Evolutionary conservation across 2,329 filamentous ascomycete genomes (phyloP), one percentile per base, ranked within the genome.

Genomic region (Ceratocystiopsis brevicomis): DNA sequence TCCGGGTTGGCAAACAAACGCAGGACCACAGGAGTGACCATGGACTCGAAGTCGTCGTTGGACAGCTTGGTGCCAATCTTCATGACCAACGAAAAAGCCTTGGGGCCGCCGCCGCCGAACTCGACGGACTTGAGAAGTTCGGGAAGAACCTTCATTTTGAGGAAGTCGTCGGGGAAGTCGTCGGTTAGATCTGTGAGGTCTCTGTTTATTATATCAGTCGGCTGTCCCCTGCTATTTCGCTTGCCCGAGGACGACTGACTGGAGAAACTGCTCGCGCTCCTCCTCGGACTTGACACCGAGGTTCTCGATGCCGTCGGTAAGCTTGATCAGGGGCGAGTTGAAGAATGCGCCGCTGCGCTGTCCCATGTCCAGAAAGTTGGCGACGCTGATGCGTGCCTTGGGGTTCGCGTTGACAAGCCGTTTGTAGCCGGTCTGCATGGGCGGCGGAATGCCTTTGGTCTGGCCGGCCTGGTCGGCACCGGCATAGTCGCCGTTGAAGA

Each of bases 91-190:
- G 70, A 65, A 47, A 98, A 82, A 0, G 93, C 87, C 55, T 93
- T 92, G 0, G 88, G 83, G 0, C 90, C 90, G 25, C 90, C 90
- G 12, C 88, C 90, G 9, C 90, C 90, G 58, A 95, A 98, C 55
- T 98, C 90, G n/a, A 96, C 86, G 0, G 87, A 94, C 57, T 96
- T 98, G n/a, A 98, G 69, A 30, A 98, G 66, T 56, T 98, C 90
- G 0, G 90, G 90, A 10, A 98, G 68, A 4, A 98, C 77, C 56
- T 96, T 98, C 71, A 93, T 82, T 57, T 92, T 93, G 68, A 96
- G 94, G 59, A 94, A 98, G 47, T 96, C 90, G 56, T 95, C 88
- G 0, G 90, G 90, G 48, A 96, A 95, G 58, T 98, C 87, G 51
- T 95, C 85, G 0, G 85, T 81, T 6, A 95, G 69, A 47, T 81